Base-by-base conservation (phyloP, 495 filamentous ascomycete genomes). In the Sabuloglossum arenarium region DNA sequence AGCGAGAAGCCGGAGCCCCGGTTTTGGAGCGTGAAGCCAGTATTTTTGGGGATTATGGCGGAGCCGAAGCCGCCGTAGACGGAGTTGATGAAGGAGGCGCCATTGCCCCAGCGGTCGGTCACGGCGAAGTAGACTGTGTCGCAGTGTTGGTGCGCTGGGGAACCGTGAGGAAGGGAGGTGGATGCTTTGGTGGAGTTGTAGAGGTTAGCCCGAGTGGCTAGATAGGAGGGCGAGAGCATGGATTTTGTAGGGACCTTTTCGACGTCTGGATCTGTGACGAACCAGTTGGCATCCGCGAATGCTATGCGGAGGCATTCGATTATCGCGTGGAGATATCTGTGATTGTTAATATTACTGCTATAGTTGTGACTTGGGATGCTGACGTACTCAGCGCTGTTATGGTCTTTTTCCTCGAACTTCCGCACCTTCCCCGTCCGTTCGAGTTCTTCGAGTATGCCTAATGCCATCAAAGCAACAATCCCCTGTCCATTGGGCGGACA, bases 401-500 rank as follows among this genome's bases (percentile, higher is more conserved):
- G 66, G 3, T 94, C 83, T 0, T 67, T 63, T 28, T 75, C 64
- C 0, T 59, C 68, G 67, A 86, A 94, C n/a, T 68, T 73, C 8
- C 79, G 79, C 63, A 94, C 85, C 58, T 78, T 77, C 39, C 79
- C 79, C 10, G 66, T 66, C n/a, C 75, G 73, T 67, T 94, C 86
- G 5, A 98, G 75, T 61, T 85, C 78, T 63, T 94, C 80, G 46
- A 98, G 71, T 59, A 97, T 90, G 1, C 93, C 91, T 0, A 98
- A 73, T 0, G 91, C 83, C 79, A 97, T 93, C 39, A 97, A 73
- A 4, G 91, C 93, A 0, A 97, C 88, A 59, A 98, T 84, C 11
- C 91, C 91, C 67, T 98, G 91, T 0, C 93, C 89, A 69, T 96
- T 97, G n/a, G 91, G 91, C 39, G 91, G 87, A 68, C 95, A 89